phyloP scores from a whole-genome alignment of 257 asterid genomes.

The Salvia splendens region DNA sequence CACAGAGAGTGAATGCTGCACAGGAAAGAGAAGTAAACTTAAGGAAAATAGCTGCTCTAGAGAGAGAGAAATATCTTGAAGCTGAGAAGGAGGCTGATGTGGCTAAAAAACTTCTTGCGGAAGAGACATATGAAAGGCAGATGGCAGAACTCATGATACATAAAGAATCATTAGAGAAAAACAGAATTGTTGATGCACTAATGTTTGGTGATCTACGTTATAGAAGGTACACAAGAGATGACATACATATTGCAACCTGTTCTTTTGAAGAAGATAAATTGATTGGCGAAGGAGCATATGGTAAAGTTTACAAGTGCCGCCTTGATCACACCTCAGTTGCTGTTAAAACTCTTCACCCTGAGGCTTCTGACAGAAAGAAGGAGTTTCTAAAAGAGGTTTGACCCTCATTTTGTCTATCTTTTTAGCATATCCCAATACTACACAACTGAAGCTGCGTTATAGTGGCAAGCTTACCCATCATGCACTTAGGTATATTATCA shows the following conservation, averaged over 20 bases:
- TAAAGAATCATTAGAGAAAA: conserved; percentile 60
- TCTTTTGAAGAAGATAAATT: conserved; percentile 53
- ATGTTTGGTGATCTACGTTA: conserved; percentile 65
- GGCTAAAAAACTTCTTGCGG: conserved; percentile 58
- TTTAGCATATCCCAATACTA: background rate
- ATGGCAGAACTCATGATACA: conserved; percentile 68
- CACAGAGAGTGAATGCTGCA: conserved; percentile 64
- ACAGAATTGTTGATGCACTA: conserved; percentile 59
- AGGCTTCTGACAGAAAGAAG: conserved; percentile 58
- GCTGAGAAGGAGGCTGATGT: conserved; percentile 70
- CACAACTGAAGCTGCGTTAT: conserved; percentile 24
- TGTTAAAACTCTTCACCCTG: conserved; percentile 63
- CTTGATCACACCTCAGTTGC: conserved; percentile 84
- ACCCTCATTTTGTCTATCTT: conserved; percentile 26
- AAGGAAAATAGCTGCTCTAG: conserved; percentile 62
- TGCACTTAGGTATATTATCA: background rate
- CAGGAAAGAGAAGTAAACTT: conserved; percentile 65
- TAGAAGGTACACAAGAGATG: conserved; percentile 69
- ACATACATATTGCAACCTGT: conserved; percentile 65
- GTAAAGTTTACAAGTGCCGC: conserved; percentile 77
- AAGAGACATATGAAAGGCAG: conserved; percentile 66
- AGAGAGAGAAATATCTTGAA: conserved; percentile 67
- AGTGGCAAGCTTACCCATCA: background rate
- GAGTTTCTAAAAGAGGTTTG: conserved; percentile 85
- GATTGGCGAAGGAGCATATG: conserved; percentile 88